Conservation (phyloP, 1,284 basidiomycete genomes). For the Termitomyces sp. region DNA sequence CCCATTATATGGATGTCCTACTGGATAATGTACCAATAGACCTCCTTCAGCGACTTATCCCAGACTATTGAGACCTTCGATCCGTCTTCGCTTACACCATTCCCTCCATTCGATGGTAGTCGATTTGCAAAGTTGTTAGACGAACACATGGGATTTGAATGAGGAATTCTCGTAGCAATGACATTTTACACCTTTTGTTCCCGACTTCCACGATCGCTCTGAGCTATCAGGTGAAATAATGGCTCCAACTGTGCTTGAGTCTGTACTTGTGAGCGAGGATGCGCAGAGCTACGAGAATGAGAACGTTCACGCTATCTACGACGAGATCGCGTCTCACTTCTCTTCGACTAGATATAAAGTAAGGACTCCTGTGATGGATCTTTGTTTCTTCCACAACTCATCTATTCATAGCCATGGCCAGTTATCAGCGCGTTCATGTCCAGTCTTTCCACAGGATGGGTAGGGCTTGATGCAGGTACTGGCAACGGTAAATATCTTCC, state of each 20-base stretch:
- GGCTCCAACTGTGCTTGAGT: conserved; percentile 34
- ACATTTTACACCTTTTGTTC: conserved; percentile 3
- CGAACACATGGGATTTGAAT: conserved; percentile 65
- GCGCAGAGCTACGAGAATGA: conserved; percentile 60
- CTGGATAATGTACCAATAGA: conserved; percentile 6
- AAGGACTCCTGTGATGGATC: conserved; percentile 13
- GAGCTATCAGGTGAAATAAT: conserved; percentile 19
- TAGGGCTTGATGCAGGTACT: conserved; percentile 93
- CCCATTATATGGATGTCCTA: conserved; percentile 9
- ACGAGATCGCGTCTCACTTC: conserved; percentile 89
- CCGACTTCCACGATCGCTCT: conserved; percentile 9
- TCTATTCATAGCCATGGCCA: conserved; percentile 79
- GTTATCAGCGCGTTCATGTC: conserved; percentile 81
- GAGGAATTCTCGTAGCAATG: conserved; percentile 4
- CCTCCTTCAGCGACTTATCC: conserved; percentile 44
- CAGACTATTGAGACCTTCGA: conserved; percentile 47
- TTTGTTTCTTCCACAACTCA: conserved; percentile 1
- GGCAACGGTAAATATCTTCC: conserved; percentile 98
- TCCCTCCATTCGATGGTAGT: conserved; percentile 61
- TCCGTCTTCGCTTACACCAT: conserved; percentile 41
- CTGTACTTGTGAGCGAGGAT: conserved; percentile 38
- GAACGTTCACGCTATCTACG: conserved; percentile 85
- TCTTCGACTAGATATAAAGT: conserved; percentile 94
- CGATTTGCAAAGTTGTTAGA: conserved; percentile 65
- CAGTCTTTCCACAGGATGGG: conserved; percentile 67